phyloP scores from a whole-genome alignment of 192 early-diverging fungal species.

The Coemansia sp. region DNA sequence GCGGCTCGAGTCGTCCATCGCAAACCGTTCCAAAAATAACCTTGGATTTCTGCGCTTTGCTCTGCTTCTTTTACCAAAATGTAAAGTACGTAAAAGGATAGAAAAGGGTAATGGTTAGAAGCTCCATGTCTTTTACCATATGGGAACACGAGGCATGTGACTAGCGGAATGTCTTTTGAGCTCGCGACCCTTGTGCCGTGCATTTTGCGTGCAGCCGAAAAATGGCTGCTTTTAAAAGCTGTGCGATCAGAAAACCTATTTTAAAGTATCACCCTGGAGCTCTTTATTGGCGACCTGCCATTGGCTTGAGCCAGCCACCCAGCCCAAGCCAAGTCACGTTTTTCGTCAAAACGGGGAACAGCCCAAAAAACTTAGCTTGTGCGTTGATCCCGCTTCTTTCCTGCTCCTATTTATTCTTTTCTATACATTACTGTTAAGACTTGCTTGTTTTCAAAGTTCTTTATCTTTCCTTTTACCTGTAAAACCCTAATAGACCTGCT shows the following conservation, averaged over 20 bases:
- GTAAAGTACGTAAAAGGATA: too few relatives aligned
- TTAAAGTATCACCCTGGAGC: too few relatives aligned
- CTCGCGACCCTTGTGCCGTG: too few relatives aligned
- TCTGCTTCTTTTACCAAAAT: too few relatives aligned
- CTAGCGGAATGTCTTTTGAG: not conserved
- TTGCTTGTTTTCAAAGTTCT: not conserved
- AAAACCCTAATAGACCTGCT: not conserved
- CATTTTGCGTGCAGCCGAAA: not conserved
- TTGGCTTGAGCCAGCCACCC: not conserved
- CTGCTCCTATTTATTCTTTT: not conserved
- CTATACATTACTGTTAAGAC: not conserved
- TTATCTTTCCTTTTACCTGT: slow-evolving; percentile 1
- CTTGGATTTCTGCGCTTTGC: not conserved
- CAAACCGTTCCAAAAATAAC: slow-evolving; percentile 2
- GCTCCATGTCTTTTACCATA: too few relatives aligned
- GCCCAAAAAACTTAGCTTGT: not conserved
- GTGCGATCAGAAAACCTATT: too few relatives aligned
- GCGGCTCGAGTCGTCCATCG: slow-evolving; percentile 4
- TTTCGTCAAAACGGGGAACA: not conserved
- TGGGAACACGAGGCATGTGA: not conserved
- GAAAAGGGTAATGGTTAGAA: too few relatives aligned
- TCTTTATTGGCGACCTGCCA: not conserved
- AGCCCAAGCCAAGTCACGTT: not conserved
- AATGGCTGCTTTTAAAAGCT: too few relatives aligned
- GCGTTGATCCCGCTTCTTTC: not conserved